Conservation (phyloP, 306 rosid species). For the Quercus mongolica region DNA sequence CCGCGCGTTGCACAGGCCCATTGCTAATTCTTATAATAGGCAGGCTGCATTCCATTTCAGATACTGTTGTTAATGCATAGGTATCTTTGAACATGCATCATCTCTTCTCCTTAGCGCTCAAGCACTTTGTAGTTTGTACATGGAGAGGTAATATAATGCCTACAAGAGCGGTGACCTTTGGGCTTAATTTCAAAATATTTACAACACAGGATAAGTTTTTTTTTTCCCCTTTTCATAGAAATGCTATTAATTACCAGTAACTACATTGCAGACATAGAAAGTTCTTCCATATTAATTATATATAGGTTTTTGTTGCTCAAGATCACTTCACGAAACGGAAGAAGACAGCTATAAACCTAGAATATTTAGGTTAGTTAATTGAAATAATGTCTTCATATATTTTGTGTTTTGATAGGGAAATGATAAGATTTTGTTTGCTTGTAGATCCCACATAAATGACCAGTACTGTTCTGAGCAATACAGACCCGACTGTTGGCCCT, state of each 20-base stretch:
- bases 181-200: too few species aligned
- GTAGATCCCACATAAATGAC: constrained; percentile 84
- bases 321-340: constrained; percentile 47
- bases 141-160: too few species aligned
- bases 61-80: too few species aligned
- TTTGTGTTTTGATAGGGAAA: background rate
- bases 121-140: too few species aligned
- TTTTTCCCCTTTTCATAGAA: background rate
- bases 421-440: background rate
- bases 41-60: too few species aligned
- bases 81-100: too few species aligned
- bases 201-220: too few species aligned
- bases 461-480: constrained; percentile 66
- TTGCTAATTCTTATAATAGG: too few species aligned
- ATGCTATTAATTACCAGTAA: background rate
- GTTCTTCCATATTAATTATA: background rate
- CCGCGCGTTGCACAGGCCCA: too few species aligned
- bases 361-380: constrained; percentile 56
- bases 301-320: constrained; percentile 21
- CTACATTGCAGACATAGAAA: background rate
- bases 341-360: constrained; percentile 42
- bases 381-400: background rate
- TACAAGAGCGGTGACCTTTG: too few species aligned
- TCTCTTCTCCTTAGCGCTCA: too few species aligned
- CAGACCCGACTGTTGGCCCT: constrained; percentile 62